A percentile compares a stretch with the other conserved stretches of the same genome.
These are phyloP conservation scores for Gynochthodes officinalis DNA, from an alignment of 257 asterid species.

Conservation along the genomic window DNA sequence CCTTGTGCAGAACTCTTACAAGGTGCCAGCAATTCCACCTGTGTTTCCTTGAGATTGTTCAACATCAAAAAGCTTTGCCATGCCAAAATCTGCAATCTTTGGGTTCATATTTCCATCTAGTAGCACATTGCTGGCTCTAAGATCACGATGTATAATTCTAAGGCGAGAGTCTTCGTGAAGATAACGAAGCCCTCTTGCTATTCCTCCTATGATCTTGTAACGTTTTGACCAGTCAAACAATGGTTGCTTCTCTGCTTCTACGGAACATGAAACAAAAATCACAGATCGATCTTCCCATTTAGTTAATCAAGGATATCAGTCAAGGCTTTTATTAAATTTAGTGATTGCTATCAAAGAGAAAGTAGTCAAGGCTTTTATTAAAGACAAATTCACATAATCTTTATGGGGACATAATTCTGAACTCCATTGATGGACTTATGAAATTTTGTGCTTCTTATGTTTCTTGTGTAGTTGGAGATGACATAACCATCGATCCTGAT, in stretches of 20 bases:
- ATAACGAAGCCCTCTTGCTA: slow-evolving; percentile 5
- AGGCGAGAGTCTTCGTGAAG: slow-evolving; percentile 1
- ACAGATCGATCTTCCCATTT: too few relatives aligned
- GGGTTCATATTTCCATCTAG: slow-evolving; percentile 5
- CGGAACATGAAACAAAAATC: not conserved
- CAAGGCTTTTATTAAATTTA: too few relatives aligned
- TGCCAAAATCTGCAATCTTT: slow-evolving; percentile 7
- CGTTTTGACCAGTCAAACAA: slow-evolving; percentile 4
- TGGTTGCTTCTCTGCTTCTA: not conserved
- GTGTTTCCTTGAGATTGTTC: not conserved
- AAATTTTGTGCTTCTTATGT: too few relatives aligned
- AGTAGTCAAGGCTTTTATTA: slow-evolving; percentile 26
- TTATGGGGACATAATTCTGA: too few relatives aligned
- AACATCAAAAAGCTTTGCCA: not conserved
- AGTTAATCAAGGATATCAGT: too few relatives aligned
- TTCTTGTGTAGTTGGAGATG: too few relatives aligned
- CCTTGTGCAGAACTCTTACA: too few relatives aligned
- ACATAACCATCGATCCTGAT: too few relatives aligned
- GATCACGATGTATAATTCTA: slow-evolving; percentile 1
- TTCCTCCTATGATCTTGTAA: slow-evolving; percentile 3
- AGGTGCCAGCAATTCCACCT: not conserved
- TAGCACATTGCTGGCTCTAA: not conserved
- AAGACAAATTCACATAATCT: slow-evolving; percentile 31
- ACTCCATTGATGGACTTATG: too few relatives aligned
- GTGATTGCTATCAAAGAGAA: slow-evolving; percentile 34